Evolutionary conservation across 208 protist genomes (phyloP).

Genomic region (Wallacemonas sp.): DNA sequence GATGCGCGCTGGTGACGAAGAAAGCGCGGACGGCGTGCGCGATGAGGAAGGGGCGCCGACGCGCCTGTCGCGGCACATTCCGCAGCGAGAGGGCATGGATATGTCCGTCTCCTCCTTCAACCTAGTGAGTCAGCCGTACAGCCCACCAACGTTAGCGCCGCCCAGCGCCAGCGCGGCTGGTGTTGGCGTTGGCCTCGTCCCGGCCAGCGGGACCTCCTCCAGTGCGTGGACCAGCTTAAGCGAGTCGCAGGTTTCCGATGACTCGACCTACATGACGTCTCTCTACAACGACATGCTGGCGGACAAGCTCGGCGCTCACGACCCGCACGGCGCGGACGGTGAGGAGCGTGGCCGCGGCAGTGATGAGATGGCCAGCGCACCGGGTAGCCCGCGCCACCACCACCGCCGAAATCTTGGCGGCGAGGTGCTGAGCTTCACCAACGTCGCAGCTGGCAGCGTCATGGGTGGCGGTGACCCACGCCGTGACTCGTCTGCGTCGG

Average conservation of each 20-base stretch:
- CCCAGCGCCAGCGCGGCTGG: slow-evolving; percentile 5
- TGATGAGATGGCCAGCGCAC: slow-evolving; percentile 11
- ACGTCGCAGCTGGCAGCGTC: not conserved
- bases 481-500: slow-evolving; percentile 7
- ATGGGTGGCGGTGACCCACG: not conserved
- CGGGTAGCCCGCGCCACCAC: slow-evolving; percentile 15
- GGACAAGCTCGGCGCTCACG: slow-evolving; percentile 50
- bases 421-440: slow-evolving; percentile 38
- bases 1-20: not conserved
- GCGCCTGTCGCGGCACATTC: slow-evolving; percentile 85
- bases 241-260: slow-evolving; percentile 82
- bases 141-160: not conserved
- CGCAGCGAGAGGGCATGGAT: slow-evolving; percentile 77
- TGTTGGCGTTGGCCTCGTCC: slow-evolving; percentile 4
- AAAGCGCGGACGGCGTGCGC: slow-evolving; percentile 13
- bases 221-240: slow-evolving; percentile 58
- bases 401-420: slow-evolving; percentile 38
- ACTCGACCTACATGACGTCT: slow-evolving; percentile 79
- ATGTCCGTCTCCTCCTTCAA: slow-evolving; percentile 82
- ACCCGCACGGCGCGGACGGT: not conserved
- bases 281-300: slow-evolving; percentile 88
- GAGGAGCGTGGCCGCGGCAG: slow-evolving; percentile 10
- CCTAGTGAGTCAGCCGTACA: slow-evolving; percentile 24
- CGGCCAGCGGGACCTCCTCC: slow-evolving; percentile 24
- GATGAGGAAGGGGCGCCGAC: slow-evolving; percentile 47